Evolutionary conservation across 176 grass and related monocot species (phyloP).

Genomic region (Oropetium thomaeum): DNA sequence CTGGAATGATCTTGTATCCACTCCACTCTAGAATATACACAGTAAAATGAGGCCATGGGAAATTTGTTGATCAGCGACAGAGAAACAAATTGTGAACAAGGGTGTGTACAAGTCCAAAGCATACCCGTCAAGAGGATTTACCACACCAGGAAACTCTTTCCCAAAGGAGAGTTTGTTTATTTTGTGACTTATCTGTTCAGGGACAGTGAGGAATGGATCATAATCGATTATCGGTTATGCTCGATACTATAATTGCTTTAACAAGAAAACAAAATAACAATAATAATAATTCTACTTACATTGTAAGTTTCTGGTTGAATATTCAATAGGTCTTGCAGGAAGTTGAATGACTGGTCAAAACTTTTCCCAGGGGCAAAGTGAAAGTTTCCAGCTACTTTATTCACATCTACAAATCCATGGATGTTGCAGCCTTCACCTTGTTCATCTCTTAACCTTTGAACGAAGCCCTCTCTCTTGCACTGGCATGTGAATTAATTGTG

Average conservation of each 20-base stretch:
- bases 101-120: conserved; percentile 13
- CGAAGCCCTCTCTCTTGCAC: conserved; percentile 97
- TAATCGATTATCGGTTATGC: conserved; percentile 19
- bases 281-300: conserved; percentile 57
- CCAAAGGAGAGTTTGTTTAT: conserved; percentile 99
- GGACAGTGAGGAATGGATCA: conserved; percentile 15
- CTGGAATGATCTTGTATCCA: conserved; percentile 71
- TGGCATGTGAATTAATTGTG: conserved; percentile 30
- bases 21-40: conserved; percentile 61
- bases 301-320: conserved; percentile 95
- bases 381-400: conserved; percentile 99
- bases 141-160: conserved; percentile 85
- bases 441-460: conserved; percentile 91
- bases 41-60: conserved; percentile 27
- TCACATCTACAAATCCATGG: conserved; percentile 94
- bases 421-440: conserved; percentile 96
- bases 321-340: conserved; percentile 90
- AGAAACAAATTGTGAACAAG: neutral
- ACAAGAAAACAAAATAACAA: conserved; percentile 22
- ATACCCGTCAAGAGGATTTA: conserved; percentile 99
- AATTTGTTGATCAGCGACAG: conserved; percentile 34
- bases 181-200: conserved; percentile 93
- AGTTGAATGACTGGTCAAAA: conserved; percentile 79
- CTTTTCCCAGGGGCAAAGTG: conserved; percentile 98
- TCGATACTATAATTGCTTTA: conserved; percentile 3